Conservation (phyloP, 345 rosid species). For the Eucalyptus sideroxylon region DNA sequence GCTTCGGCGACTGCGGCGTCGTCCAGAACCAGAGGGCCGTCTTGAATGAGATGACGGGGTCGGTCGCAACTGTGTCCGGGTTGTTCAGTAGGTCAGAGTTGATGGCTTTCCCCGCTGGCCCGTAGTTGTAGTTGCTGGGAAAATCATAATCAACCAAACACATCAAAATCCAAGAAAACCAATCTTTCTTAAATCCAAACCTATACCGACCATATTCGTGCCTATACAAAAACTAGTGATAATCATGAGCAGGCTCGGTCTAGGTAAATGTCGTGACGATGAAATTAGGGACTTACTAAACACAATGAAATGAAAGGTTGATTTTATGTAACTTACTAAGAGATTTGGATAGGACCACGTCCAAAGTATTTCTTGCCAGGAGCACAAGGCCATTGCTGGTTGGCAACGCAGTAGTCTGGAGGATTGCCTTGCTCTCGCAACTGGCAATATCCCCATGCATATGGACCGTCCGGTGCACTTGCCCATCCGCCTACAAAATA, state of each 20-base stretch:
- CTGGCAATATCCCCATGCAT: slow-evolving; percentile 7
- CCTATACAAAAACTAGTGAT: not conserved
- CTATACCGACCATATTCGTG: not conserved
- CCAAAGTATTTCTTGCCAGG: not conserved
- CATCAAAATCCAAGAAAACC: not conserved
- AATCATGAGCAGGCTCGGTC: not conserved
- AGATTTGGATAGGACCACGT: slow-evolving; percentile 6
- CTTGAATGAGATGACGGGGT: slow-evolving; percentile 1
- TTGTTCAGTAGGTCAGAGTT: not conserved
- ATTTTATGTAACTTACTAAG: not conserved
- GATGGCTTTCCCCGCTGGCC: not conserved
- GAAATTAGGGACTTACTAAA: not conserved
- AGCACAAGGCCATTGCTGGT: slow-evolving; percentile 1
- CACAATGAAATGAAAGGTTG: not conserved
- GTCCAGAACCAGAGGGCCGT: slow-evolving; percentile 11
- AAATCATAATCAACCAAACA: not conserved
- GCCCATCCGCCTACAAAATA: slow-evolving; percentile 1
- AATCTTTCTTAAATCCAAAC: not conserved
- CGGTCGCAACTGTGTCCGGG: not conserved
- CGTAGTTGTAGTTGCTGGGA: slow-evolving; percentile 6
- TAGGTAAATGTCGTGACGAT: not conserved
- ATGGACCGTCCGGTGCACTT: slow-evolving; percentile 4
- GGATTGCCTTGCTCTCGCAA: not conserved
- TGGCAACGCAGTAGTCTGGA: slow-evolving; percentile 1
- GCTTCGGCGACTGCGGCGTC: not conserved